phyloP scores from a whole-genome alignment of 1,284 basidiomycete species.

The Rhodofomes roseus region DNA sequence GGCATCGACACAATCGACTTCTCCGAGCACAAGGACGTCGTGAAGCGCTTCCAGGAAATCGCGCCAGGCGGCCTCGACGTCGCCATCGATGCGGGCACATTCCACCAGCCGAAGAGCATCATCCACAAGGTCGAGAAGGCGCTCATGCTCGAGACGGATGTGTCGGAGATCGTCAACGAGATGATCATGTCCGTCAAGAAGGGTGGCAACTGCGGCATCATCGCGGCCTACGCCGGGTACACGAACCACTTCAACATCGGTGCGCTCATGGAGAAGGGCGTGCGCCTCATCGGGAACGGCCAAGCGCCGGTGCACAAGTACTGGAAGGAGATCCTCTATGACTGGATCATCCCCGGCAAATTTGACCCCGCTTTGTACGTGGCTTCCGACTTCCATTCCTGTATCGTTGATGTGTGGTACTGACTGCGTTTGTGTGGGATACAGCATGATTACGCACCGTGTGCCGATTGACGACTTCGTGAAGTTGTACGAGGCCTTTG shows the following conservation, averaged over 20 bases:
- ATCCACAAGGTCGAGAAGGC: slow-evolving; percentile 68
- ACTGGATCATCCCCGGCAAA: slow-evolving; percentile 61
- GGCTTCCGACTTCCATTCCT: slow-evolving; percentile 5
- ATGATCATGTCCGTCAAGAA: slow-evolving; percentile 62
- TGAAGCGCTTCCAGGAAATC: slow-evolving; percentile 57
- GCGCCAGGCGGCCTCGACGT: slow-evolving; percentile 65
- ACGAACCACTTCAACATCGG: slow-evolving; percentile 73
- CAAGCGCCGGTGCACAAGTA: slow-evolving; percentile 74
- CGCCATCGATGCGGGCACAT: slow-evolving; percentile 55
- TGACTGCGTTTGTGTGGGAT: background rate
- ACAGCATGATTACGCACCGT: slow-evolving; percentile 59
- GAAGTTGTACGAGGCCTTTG: slow-evolving; percentile 56
- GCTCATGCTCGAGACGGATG: slow-evolving; percentile 75
- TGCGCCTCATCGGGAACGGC: slow-evolving; percentile 67
- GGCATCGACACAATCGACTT: slow-evolving; percentile 68
- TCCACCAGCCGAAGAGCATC: slow-evolving; percentile 67
- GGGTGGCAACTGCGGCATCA: slow-evolving; percentile 60
- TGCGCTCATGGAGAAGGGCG: slow-evolving; percentile 76
- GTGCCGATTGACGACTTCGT: slow-evolving; percentile 62
- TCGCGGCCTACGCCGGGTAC: slow-evolving; percentile 61
- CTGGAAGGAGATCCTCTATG: slow-evolving; percentile 68
- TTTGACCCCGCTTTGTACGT: slow-evolving; percentile 67
- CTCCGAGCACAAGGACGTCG: slow-evolving; percentile 50
- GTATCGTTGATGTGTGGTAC: background rate
- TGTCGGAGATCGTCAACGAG: slow-evolving; percentile 70